Percentiles rank a stretch among this genome's conserved stretches.
Evolutionary conservation across 371 early-diverging fungal species (phyloP).

Genomic region (Mucor lusitanicus): DNA sequence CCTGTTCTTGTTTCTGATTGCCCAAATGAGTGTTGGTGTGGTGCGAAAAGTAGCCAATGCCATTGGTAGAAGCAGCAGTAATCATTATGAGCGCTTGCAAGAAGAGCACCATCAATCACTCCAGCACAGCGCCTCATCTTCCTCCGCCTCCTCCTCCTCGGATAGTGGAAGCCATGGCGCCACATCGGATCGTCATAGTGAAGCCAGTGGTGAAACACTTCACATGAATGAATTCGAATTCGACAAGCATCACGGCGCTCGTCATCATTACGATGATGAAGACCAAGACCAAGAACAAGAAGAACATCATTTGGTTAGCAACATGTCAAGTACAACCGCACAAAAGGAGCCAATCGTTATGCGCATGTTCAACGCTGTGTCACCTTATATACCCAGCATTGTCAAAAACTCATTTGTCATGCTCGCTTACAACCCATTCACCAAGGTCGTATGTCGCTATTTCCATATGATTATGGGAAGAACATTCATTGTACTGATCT

Average conservation of each 20-base stretch:
- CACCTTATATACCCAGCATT: slow-evolving; percentile 37
- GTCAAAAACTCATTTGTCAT: slow-evolving; percentile 38
- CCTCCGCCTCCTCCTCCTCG: slow-evolving; percentile 16
- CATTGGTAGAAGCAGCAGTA: slow-evolving; percentile 25
- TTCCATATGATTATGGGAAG: slow-evolving; percentile 44
- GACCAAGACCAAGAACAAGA: slow-evolving; percentile 19
- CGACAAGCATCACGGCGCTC: slow-evolving; percentile 9
- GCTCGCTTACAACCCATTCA: slow-evolving; percentile 46
- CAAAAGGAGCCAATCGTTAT: slow-evolving; percentile 26
- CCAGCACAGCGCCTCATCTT: background rate
- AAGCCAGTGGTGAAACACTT: slow-evolving; percentile 38
- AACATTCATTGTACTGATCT: slow-evolving; percentile 43
- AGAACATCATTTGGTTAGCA: background rate
- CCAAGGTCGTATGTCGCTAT: slow-evolving; percentile 41
- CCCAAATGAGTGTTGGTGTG: slow-evolving; percentile 46
- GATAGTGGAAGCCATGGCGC: slow-evolving; percentile 4
- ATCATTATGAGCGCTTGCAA: slow-evolving; percentile 28
- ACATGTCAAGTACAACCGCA: background rate
- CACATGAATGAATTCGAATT: slow-evolving; percentile 26
- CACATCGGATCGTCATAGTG: slow-evolving; percentile 29
- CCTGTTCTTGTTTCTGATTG: slow-evolving; percentile 36
- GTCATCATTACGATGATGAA: slow-evolving; percentile 18
- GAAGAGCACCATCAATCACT: slow-evolving; percentile 30
- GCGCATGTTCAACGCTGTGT: slow-evolving; percentile 25
- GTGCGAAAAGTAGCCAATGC: slow-evolving; percentile 52